Evolutionary conservation across 495 filamentous ascomycete species (phyloP), one percentile per base, ranked within the genome.

Genomic region (Penicillium lividum): DNA sequence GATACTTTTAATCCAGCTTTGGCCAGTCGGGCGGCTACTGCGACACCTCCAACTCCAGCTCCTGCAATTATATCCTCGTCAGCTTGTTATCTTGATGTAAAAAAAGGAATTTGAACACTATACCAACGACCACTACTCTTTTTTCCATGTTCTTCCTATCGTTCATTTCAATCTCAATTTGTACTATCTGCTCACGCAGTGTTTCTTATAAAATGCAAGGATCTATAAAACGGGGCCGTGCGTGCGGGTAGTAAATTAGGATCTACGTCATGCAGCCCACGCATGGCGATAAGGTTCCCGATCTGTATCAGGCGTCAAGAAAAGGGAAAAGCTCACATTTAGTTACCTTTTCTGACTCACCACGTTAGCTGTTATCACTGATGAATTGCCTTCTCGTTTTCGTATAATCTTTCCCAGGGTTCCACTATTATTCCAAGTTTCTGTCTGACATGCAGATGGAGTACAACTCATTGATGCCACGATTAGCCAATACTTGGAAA

Each of bases 41-140:
- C 54, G 10, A 56, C 28, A 6, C 54, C 54, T 27, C 54, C 54
- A 2, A 56, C 40, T 30, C 54, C 54, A 38, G 54, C 54, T 33
- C 54, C 54, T 56, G 9, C 0, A 16, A 5, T 16, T 1, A 16
- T 16, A 4, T 40, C n/a, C 15, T n/a, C n/a, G 38, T 40, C 38
- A 40, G 38, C 38, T 40, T 40, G 38, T 16, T 16, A 40, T 13
- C 5, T 15, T 22, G 22, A 40, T 16, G 11, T 7, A 3, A 5
- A 13, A 40, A 7, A 3, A 16, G 38, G 38, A 40, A 13, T 5
- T 40, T 4, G 15, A 4, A 5, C 4, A 6, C 15, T 15, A 13
- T 40, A 40, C 38, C 38, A 40, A 40, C 13, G 1, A 40, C 15
- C 3, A 40, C 38, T 7, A 40, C 38, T 15, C 15, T 40, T 16